Evolutionary conservation across 1,284 basidiomycete genomes (phyloP), one percentile per base, ranked within the genome.

Genomic region (Ustilago trichophora): DNA sequence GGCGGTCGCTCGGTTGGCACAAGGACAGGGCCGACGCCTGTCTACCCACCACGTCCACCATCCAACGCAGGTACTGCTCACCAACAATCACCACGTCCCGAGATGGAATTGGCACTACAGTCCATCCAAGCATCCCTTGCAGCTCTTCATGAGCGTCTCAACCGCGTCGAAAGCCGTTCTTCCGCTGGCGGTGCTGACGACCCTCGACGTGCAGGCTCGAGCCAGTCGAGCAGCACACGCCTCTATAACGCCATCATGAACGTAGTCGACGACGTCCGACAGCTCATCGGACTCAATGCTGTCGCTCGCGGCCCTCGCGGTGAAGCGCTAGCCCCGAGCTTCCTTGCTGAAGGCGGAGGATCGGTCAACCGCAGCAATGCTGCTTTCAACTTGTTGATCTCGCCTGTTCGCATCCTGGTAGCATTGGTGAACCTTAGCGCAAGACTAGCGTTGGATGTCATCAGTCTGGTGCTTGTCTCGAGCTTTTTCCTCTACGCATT

Each of bases 71-170:
- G 60, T 15, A 57, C 55, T 1, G 44, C 50, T 18, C 53, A 50
- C 9, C 51, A 31, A 10, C 49, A 57, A 27, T 18, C 38, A 29
- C 49, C 58, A 13, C 41, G 65, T 12, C 42, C 59, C 13, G 76
- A 79, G 34, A 67, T 79, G 43, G 78, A 81, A 21, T 46, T 57
- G 46, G 75, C 80, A 15, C 84, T 95, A 11, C 90, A 93, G 80
- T 88, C 87, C 65, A 87, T 93, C 51, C 94, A 98, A 80, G 89
- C 90, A 0, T 91, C 93, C 55, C 84, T 98, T 8, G 90, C 91
- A 1, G 93, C 93, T 1, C 85, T 98, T 32, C 90, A 89, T 29
- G 94, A 97, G 82, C 88, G 94, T 11, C 84, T 98, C 24, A 78
- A 77, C 25, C 72, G 69, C 6, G 78, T 80, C 35, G 79, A 81